Evolutionary conservation across 202 grass and related monocot species (phyloP), one percentile per base, ranked within the genome.

Genomic region (Setaria italica): DNA sequence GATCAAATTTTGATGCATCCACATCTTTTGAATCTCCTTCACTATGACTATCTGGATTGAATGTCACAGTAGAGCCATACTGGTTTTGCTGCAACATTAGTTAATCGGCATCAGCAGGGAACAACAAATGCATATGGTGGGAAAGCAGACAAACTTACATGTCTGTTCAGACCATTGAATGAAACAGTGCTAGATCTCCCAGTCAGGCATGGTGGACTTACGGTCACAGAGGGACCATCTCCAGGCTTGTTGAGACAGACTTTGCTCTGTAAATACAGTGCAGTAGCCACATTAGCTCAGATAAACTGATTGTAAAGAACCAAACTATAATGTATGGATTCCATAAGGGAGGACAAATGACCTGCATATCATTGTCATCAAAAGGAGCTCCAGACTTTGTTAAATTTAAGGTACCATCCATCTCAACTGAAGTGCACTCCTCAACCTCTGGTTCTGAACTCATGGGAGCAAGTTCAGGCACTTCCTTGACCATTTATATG

Each of bases 401-500:
- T 49, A 84, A 47, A 75, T 75, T 78, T 53, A 86, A 68, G 33
- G 63, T 77, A 54, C 46, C 41, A 41, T 75, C 64, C 62, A 72
- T 80, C 69, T 75, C 79, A 82, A 39, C 82, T 66, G 87, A 78
- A 79, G 69, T 7, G 1, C 72, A 49, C 48, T 82, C 77, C 12
- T 76, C 62, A 21, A 79, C 49, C 49, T 57, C 63, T 85, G 70
- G 84, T 56, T 82, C 59, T 4, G 45, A 65, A 80, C 73, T 60
- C 80, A 76, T 67, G 35, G 62, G 78, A 94, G 74, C 67, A 86
- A 86, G 63, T 87, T 81, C 87, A 89, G 70, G 79, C 81, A 88
- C 71, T 91, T 92, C 92, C 92, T 94, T 95, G 89, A 93, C 45
- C 84, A 97, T 69, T 67, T 67, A 80, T 81, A 76, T 73, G 82